Conservation (phyloP, 257 asterid species). For the Leonotis leonurus region DNA sequence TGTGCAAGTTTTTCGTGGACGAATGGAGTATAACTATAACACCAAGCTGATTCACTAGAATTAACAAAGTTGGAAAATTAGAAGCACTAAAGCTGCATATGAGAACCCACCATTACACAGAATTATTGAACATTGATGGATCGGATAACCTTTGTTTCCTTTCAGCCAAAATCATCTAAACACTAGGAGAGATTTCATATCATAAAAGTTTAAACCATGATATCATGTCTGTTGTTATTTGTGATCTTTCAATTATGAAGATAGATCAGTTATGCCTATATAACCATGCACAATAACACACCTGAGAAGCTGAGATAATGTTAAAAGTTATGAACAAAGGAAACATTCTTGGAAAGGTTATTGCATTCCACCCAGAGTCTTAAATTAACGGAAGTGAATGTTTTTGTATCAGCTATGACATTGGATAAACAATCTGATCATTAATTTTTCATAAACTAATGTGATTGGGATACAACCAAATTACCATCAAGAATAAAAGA, state of each 20-base stretch:
- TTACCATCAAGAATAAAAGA: slow-evolving; percentile 9
- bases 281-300: background rate
- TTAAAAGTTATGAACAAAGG: background rate
- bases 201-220: too few relatives aligned
- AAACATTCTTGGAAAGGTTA: background rate
- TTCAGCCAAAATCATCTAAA: background rate
- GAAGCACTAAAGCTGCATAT: background rate
- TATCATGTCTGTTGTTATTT: too few relatives aligned
- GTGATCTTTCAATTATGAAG: too few relatives aligned
- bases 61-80: too few relatives aligned
- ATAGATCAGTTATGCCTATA: background rate
- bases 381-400: background rate
- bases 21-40: too few relatives aligned
- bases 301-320: background rate
- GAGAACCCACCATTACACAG: slow-evolving; percentile 5
- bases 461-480: background rate
- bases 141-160: background rate
- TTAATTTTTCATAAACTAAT: background rate
- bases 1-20: too few relatives aligned
- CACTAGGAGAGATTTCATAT: too few relatives aligned
- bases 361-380: background rate
- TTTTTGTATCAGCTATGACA: background rate
- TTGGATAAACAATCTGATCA: too few relatives aligned
- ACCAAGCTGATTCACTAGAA: too few relatives aligned
- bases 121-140: background rate